These are phyloP conservation scores for Sarocladium brachiariae DNA, from an alignment of 2,329 filamentous ascomycete genomes.

Conservation along the genomic window DNA sequence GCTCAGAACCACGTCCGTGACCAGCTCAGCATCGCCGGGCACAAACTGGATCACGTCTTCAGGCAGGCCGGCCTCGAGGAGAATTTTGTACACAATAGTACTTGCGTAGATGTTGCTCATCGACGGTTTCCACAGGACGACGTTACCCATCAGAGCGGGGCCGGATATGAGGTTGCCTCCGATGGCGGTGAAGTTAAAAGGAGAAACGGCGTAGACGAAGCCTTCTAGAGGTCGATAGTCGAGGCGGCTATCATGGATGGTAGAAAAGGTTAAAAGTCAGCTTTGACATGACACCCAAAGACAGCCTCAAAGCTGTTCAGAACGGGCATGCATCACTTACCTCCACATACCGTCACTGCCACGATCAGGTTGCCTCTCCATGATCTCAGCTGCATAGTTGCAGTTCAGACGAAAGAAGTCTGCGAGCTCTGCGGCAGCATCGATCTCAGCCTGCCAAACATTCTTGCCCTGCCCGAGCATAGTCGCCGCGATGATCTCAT, in stretches of 20 bases:
- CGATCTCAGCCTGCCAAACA: constrained; percentile 98
- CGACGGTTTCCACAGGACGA: no score
- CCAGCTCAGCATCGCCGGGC: constrained; percentile 76
- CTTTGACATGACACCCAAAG: no score
- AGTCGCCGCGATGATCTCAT: constrained; percentile 92
- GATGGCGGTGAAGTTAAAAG: constrained; percentile 97
- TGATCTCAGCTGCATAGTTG: constrained; percentile 85
- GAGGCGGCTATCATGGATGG: no score
- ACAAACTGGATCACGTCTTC: constrained; percentile 89
- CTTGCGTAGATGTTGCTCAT: constrained; percentile 90
- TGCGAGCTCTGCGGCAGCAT: constrained; percentile 82
- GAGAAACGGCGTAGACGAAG: constrained; percentile 89
- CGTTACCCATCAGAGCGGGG: constrained; percentile 80
- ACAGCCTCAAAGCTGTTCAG: no score
- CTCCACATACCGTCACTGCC: constrained; percentile 86
- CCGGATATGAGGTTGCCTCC: constrained; percentile 78
- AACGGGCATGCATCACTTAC: no score
- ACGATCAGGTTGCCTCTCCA: constrained; percentile 78
- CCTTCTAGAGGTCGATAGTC: constrained; percentile 88
- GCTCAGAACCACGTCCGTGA: constrained; percentile 69
- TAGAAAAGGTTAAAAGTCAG: no score
- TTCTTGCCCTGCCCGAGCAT: constrained; percentile 98
- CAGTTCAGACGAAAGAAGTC: constrained; percentile 96
- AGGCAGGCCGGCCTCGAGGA: constrained; percentile 85
- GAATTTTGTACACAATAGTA: constrained; percentile 83